Evolutionary conservation across 345 rosid species (phyloP).

Genomic region (Murraya koenigii): DNA sequence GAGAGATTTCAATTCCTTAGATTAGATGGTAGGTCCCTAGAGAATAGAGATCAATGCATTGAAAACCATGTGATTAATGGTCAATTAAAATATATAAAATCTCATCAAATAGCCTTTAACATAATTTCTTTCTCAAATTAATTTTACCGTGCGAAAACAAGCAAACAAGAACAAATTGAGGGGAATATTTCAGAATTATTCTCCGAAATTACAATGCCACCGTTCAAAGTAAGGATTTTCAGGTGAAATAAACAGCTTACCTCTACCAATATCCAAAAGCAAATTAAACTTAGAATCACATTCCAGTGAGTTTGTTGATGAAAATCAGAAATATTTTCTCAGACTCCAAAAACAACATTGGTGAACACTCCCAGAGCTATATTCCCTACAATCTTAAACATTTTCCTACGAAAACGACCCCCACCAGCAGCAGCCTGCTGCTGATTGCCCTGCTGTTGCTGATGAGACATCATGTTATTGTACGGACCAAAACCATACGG

Average conservation of each 20-base stretch:
- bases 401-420: background rate
- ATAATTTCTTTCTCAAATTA: no score
- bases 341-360: constrained; percentile 16
- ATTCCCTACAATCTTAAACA: constrained; percentile 18
- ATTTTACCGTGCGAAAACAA: background rate
- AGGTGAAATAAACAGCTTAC: background rate
- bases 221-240: background rate
- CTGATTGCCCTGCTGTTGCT: background rate
- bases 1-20: no score
- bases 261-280: background rate
- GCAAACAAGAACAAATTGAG: background rate
- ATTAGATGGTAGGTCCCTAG: no score
- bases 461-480: background rate
- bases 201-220: background rate
- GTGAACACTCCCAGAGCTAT: constrained; percentile 23
- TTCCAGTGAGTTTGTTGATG: background rate
- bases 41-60: no score
- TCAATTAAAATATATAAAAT: no score
- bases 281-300: background rate
- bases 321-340: background rate
- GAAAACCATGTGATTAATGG: no score
- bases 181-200: background rate
- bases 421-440: background rate
- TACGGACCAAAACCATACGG: background rate
- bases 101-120: no score